A percentile compares a stretch with the other conserved stretches of the same genome.
phyloP scores from a whole-genome alignment of 2,329 filamentous ascomycete species.

The Aureobasidium sp. region DNA sequence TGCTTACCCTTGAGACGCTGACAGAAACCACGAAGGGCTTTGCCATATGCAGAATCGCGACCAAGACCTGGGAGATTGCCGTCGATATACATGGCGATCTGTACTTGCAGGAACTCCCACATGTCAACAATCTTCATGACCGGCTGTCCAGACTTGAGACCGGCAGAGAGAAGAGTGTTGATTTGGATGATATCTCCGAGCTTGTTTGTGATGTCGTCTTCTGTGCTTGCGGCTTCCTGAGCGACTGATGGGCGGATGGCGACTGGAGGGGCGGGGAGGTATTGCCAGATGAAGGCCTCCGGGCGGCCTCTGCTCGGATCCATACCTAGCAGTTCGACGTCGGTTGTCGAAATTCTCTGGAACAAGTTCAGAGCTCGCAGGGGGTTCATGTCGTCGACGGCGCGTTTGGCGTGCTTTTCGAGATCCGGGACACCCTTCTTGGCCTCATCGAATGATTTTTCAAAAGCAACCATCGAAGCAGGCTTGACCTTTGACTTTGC shows the following conservation, averaged over 20 bases:
- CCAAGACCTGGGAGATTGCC: slow-evolving; percentile 84
- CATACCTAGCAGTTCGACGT: slow-evolving; percentile 86
- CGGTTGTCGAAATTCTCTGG: slow-evolving; percentile 71
- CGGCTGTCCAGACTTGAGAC: slow-evolving; percentile 72
- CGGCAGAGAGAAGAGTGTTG: slow-evolving; percentile 76
- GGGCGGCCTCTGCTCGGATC: slow-evolving; percentile 72
- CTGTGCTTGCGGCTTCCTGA: slow-evolving; percentile 86
- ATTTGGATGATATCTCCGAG: slow-evolving; percentile 94
- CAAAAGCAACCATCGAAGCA: slow-evolving; percentile 72
- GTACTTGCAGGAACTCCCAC: slow-evolving; percentile 93
- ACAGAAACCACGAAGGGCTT: slow-evolving; percentile 85
- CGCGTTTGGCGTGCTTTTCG: slow-evolving; percentile 85
- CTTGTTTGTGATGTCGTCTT: slow-evolving; percentile 94
- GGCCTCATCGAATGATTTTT: slow-evolving; percentile 74
- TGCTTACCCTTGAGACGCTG: slow-evolving; percentile 96
- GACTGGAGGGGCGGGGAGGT: slow-evolving; percentile 85
- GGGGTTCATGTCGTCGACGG: slow-evolving; percentile 89
- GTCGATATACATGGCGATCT: slow-evolving; percentile 97
- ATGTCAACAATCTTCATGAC: slow-evolving; percentile 92
- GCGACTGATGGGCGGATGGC: slow-evolving; percentile 90
- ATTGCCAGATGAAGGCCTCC: slow-evolving; percentile 98
- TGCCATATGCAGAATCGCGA: slow-evolving; percentile 76
- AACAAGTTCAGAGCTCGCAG: slow-evolving; percentile 84
- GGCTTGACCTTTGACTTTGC: slow-evolving; percentile 78
- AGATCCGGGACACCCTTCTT: slow-evolving; percentile 71